These are phyloP conservation scores for Cryptococcus maquisensis DNA, from an alignment of 1,284 basidiomycete species.

Conservation along the genomic window DNA sequence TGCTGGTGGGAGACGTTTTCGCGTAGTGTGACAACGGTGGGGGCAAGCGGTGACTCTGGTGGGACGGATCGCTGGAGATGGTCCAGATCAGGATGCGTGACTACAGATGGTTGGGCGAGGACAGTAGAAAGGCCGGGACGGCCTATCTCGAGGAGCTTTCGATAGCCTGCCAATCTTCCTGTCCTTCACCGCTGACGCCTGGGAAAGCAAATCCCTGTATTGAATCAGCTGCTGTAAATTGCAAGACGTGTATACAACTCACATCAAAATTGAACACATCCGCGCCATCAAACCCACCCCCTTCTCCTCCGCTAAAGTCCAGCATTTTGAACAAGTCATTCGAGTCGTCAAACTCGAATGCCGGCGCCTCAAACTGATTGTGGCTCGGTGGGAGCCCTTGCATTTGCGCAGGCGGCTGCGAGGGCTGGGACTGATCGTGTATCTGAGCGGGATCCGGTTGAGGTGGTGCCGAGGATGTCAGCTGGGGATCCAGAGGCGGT, in stretches of 20 bases:
- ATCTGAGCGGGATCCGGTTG: background rate
- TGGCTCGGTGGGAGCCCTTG: background rate
- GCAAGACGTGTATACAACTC: background rate
- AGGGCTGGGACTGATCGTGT: background rate
- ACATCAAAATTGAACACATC: conserved; percentile 14
- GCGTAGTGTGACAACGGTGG: background rate
- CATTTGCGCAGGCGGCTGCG: background rate
- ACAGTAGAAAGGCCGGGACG: background rate
- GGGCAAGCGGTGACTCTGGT: background rate
- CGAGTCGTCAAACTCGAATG: conserved; percentile 8
- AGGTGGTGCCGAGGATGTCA: background rate
- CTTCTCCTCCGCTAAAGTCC: conserved; percentile 4
- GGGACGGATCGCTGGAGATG: background rate
- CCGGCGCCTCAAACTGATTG: conserved; percentile 3
- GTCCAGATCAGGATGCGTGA: background rate
- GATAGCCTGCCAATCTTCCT: background rate
- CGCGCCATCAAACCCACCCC: conserved; percentile 1
- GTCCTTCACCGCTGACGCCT: background rate
- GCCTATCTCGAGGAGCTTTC: background rate
- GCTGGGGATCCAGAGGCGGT: conserved; percentile 3
- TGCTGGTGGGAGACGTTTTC: background rate
- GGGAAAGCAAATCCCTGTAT: background rate
- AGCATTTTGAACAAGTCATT: conserved; percentile 11
- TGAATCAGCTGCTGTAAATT: background rate
- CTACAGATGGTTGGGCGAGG: background rate